Base-by-base conservation (phyloP, 306 rosid genomes). In the Neltuma alba region DNA sequence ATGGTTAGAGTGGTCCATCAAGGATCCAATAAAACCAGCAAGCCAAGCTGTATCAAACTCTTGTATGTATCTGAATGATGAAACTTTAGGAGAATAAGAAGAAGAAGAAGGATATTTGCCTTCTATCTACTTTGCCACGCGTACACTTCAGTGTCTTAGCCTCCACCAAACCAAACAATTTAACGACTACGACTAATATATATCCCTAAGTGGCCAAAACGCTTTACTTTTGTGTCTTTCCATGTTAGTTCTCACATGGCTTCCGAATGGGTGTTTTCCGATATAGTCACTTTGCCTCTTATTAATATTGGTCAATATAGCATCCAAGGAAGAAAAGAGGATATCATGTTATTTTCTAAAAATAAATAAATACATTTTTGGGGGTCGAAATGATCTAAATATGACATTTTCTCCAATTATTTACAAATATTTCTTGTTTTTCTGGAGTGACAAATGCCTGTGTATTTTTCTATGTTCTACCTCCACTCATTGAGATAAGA, bases 211-310 rank as follows among this genome's bases (percentile, higher is more conserved):
- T 33, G 60, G 38, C 85, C 78, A 77, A 80, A 77, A 55, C 76
- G 44, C 72, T 8, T 73, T 37, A 75, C 66, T 64, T 78, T 74
- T 66, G 23, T 78, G 33, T 23, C 45, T 25, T 40, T 23, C 57
- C 18, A 58, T 21, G 47, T 18, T 33, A 64, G 42, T 72, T 6
- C 44, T 79, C 88, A 82, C 86, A 87, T 84, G 90, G 81, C 74
- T 76, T 44, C 80, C 85, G 72, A 42, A 54, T 58, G 71, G 60
- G 3, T 66, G 65, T 23, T 70, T 54, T 83, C 25, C 33, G 45
- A 42, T 75, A 31, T 37, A 33, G 6, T 79, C 37, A 38, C 31
- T 70, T 75, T 75, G n/a, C 57, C 42, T 21, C 4, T 21, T 21
- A 52, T 45, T 31, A 16, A 31, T 62, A 62, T 30, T 10, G 40